Evolutionary conservation across 2,329 filamentous ascomycete species (phyloP).

Genomic region (Exophiala mesophila): DNA sequence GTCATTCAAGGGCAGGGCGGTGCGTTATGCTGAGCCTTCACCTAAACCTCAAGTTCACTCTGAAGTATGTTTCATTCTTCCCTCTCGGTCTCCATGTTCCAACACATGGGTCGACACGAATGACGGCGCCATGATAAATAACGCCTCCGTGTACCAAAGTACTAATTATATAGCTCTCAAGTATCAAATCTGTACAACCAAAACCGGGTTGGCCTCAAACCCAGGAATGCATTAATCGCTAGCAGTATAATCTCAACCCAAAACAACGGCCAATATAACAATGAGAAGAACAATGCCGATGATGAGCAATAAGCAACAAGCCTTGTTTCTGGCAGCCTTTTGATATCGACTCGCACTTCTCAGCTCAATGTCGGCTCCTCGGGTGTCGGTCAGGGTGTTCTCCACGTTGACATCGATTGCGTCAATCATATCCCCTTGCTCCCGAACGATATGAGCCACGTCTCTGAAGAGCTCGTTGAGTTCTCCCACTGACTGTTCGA

Average conservation of each 20-base stretch:
- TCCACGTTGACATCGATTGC: conserved; percentile 86
- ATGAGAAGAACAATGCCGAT: conserved; percentile 84
- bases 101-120: no score
- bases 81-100: no score
- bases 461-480: conserved; percentile 95
- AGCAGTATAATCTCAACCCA: conserved; percentile 45
- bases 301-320: conserved; percentile 85
- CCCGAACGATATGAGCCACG: conserved; percentile 93
- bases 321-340: conserved; percentile 90
- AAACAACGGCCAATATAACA: conserved; percentile 76
- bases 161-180: no score
- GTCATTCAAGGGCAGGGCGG: no score
- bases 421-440: conserved; percentile 85
- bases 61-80: no score
- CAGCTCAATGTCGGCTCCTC: conserved; percentile 79
- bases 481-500: conserved; percentile 92
- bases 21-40: no score
- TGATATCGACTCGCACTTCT: conserved; percentile 85
- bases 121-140: no score
- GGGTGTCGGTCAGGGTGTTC: conserved; percentile 72
- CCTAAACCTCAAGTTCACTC: no score
- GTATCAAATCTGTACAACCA: conserved; percentile 8
- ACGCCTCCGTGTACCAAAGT: no score
- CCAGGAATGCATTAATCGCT: conserved; percentile 8
- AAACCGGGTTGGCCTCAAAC: not conserved